These are phyloP conservation scores for Solanum hybrid DNA, from an alignment of 305 asterid genomes.

Conservation along the genomic window DNA sequence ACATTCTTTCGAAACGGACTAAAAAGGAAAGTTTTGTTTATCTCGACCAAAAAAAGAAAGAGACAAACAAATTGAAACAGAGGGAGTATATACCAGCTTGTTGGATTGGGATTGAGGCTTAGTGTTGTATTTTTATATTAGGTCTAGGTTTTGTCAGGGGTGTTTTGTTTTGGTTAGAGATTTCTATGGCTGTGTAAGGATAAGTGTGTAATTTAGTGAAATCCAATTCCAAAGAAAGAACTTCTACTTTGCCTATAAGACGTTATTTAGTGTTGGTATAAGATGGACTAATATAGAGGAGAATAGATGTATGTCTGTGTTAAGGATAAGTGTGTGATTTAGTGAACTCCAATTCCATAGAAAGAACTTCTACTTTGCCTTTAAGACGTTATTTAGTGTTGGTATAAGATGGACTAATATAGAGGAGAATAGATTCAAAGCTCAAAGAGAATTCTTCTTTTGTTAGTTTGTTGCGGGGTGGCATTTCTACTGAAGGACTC, in stretches of 20 bases:
- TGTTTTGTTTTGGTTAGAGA: not conserved
- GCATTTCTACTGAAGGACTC: not conserved
- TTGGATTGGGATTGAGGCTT: not conserved
- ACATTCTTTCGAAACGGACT: not conserved
- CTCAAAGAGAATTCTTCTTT: not conserved
- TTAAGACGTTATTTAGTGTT: not conserved
- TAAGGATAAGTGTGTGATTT: not conserved
- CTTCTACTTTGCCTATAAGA: not conserved
- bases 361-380: not conserved
- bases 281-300: not conserved
- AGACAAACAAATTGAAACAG: not conserved
- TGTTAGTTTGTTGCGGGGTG: constrained; percentile 9
- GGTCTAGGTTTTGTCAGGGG: not conserved
- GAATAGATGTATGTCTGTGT: not conserved
- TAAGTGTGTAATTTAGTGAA: not conserved
- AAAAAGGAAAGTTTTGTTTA: not conserved
- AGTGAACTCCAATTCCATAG: not conserved
- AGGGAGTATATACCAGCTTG: not conserved
- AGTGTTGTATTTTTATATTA: not conserved
- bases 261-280: not conserved
- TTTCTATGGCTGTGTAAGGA: not conserved
- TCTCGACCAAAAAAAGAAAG: not conserved
- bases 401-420: not conserved
- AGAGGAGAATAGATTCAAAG: not conserved
- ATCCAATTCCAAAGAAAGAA: not conserved